Conservation (phyloP, 768 basidiomycete species). For the Paxillus ammoniavirescens region DNA sequence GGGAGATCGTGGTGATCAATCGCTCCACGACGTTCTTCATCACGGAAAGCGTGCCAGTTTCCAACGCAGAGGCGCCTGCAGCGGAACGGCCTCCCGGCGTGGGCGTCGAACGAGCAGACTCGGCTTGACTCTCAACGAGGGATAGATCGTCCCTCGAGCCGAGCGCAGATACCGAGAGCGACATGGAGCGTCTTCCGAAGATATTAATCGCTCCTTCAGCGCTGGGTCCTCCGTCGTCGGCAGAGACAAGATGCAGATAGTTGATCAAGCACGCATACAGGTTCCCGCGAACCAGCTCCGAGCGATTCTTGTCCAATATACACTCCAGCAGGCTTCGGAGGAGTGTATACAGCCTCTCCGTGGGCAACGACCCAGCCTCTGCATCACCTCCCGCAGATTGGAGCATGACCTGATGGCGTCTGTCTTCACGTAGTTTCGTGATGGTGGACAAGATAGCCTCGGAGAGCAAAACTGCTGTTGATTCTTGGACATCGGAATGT, state of each 20-base stretch:
- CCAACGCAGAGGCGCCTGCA: slow-evolving; percentile 40
- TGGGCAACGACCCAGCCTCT: slow-evolving; percentile 68
- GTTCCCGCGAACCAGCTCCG: slow-evolving; percentile 89
- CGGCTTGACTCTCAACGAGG: slow-evolving; percentile 37
- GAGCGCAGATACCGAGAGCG: slow-evolving; percentile 34
- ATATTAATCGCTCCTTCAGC: slow-evolving; percentile 15
- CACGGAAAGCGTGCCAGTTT: slow-evolving; percentile 60
- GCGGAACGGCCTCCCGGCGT: slow-evolving; percentile 8
- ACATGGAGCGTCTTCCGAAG: slow-evolving; percentile 26
- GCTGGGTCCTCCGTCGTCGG: slow-evolving; percentile 15
- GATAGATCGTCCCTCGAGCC: slow-evolving; percentile 40
- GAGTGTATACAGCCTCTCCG: slow-evolving; percentile 74
- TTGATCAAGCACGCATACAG: slow-evolving; percentile 91
- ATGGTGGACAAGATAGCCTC: slow-evolving; percentile 80
- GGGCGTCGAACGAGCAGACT: slow-evolving; percentile 21
- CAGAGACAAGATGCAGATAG: slow-evolving; percentile 69
- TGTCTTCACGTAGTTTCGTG: slow-evolving; percentile 85
- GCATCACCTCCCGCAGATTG: slow-evolving; percentile 64
- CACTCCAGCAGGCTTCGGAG: slow-evolving; percentile 74
- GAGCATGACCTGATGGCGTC: slow-evolving; percentile 65
- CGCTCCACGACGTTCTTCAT: slow-evolving; percentile 72
- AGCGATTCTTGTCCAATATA: slow-evolving; percentile 70
- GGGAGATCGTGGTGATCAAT: slow-evolving; percentile 66
- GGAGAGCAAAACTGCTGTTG: slow-evolving; percentile 78
- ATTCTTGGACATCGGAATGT: slow-evolving; percentile 62